phyloP scores from a whole-genome alignment of 371 early-diverging fungal genomes.

The Dichotomocladium elegans region DNA sequence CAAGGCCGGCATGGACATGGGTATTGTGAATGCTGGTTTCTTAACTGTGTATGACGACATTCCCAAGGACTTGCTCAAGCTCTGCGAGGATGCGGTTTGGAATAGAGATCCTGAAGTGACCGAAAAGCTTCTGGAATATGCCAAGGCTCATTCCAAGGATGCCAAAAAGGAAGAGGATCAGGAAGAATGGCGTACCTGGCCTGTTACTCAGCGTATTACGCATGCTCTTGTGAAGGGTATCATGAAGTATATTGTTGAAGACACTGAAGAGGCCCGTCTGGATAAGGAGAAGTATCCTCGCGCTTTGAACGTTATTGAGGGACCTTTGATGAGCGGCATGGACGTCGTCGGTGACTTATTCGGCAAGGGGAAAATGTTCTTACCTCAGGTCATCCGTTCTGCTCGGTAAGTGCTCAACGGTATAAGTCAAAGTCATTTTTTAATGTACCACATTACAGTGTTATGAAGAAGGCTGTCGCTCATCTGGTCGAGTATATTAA shows the following conservation, averaged over 20 bases:
- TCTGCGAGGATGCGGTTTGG: conserved; percentile 92
- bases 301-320: conserved; percentile 91
- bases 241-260: conserved; percentile 86
- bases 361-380: conserved; percentile 93
- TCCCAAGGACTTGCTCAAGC: conserved; percentile 82
- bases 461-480: conserved; percentile 94
- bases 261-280: conserved; percentile 87
- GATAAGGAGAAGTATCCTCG: conserved; percentile 69
- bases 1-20: conserved; percentile 94
- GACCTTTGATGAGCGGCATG: conserved; percentile 94
- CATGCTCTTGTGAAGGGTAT: conserved; percentile 90
- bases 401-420: conserved; percentile 51
- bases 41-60: conserved; percentile 93
- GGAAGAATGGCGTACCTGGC: conserved; percentile 81
- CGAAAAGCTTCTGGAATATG: conserved; percentile 85
- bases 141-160: conserved; percentile 77
- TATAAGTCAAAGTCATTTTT: background rate
- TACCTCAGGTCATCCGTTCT: conserved; percentile 95
- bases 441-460: conserved; percentile 13
- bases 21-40: conserved; percentile 94
- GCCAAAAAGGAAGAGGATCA: conserved; percentile 69
- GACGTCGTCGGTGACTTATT: conserved; percentile 89
- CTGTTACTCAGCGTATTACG: conserved; percentile 73
- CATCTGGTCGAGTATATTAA: conserved; percentile 92
- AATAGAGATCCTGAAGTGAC: conserved; percentile 88